Base-by-base conservation (phyloP, 805 yeast genomes). In the Yamadazyma endophytica region DNA sequence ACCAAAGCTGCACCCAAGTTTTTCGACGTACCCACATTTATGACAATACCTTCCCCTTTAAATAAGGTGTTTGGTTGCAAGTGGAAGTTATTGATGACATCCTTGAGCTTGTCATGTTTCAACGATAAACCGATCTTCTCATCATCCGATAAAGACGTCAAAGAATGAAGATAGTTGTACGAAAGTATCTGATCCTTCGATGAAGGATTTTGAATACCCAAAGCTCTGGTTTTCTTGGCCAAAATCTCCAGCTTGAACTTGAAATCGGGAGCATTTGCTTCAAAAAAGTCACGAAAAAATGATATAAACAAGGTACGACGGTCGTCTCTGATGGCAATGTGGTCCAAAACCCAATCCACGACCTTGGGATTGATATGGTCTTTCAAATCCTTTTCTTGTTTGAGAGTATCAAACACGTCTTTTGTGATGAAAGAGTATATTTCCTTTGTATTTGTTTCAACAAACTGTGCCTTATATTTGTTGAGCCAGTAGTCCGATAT, bases 11-110 rank as follows among this genome's bases (percentile, higher is more conserved):
- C 46, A 3, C 54, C 54, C 32, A 46, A 44, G 12, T 39, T 35
- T 6, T 54, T 26, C 5, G 20, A 21, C 6, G 32, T 52, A 6
- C 58, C 55, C 6, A 57, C 57, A 17, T 53, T 48, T n/a, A 63
- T 46, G 6, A 61, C 60, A 18, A 63, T 59, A 6, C 69, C 69
- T 12, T 50, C 47, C 5, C 66, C 67, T 2, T 37, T 33, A 13
- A 44, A 48, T 16, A 57, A 36, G n/a, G 46, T 44, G 8, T 33
- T 21, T 4, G 58, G 50, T 4, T 64, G 63, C 2, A 41, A 35
- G 9, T 51, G 40, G 16, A 58, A 33, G 2, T 37, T 28, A 29
- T 51, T 51, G 29, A 63, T 38, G n/a, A 37, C 33, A 8, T 44
- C 38, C 5, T 58, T 62, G 9, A 57, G 36, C 5, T 31, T 29